Evolutionary conservation across 2,329 filamentous ascomycete genomes (phyloP).

Genomic region (Ascochyta pisi): DNA sequence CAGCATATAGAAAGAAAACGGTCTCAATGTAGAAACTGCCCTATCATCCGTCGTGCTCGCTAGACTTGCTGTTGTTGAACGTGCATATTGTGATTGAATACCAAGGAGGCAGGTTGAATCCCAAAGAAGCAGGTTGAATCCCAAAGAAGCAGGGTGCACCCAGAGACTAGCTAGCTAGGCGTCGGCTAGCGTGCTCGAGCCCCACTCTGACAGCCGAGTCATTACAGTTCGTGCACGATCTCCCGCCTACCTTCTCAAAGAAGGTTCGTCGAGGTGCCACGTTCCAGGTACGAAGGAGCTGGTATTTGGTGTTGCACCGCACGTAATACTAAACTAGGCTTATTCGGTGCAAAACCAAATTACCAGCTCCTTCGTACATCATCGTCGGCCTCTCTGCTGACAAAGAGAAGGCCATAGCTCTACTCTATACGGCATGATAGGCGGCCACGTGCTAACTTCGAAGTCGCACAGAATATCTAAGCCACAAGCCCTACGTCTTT

Average conservation of each 20-base stretch:
- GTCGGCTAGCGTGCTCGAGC: constrained; percentile 2
- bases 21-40: constrained; percentile 2
- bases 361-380: not conserved
- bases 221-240: not conserved
- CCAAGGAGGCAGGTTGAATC: too few relatives aligned
- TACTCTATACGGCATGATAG: not conserved
- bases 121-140: too few relatives aligned
- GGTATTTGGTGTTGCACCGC: too few relatives aligned
- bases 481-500: not conserved
- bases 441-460: not conserved
- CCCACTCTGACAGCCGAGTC: constrained; percentile 1
- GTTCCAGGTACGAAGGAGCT: not conserved
- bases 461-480: constrained; percentile 1
- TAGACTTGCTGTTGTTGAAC: constrained; percentile 10
- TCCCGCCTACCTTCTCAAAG: not conserved
- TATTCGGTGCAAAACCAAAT: too few relatives aligned
- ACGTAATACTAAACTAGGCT: too few relatives aligned
- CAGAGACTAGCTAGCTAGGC: not conserved
- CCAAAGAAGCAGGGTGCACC: constrained; percentile 8
- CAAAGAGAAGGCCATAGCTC: not conserved
- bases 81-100: constrained; percentile 4
- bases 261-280: constrained; percentile 1
- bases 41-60: constrained; percentile 4
- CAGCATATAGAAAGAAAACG: constrained; percentile 5
- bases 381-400: not conserved